Base-by-base conservation (phyloP, 169 alveolate genomes). In the Babesia bigemina region DNA sequence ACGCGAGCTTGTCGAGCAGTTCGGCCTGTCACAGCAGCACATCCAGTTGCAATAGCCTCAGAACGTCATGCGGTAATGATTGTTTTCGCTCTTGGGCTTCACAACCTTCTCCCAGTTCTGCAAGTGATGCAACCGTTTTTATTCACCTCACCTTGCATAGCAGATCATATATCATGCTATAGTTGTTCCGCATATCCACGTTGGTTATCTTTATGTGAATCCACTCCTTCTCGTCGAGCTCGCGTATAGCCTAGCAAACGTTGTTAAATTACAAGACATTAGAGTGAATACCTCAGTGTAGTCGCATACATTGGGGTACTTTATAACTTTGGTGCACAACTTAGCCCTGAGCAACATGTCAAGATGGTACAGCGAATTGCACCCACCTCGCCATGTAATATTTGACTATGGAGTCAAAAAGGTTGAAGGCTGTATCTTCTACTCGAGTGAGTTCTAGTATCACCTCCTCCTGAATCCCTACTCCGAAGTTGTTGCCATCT, bases 401-500 rank as follows among this genome's bases (percentile, higher is more conserved):
- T 69, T 93, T 92, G 50, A 92, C 92, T 47, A 93, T 90, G 26
- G 95, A 87, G 70, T 93, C 96, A 57, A 86, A 91, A 48, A 92
- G 73, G 62, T 91, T 91, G 74, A 92, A 93, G 28, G 96, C 95
- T 19, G 93, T 90, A 67, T 93, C 96, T 49, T 93, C 96, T 24
- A 93, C 96, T 47, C 96, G 83, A 19, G 95, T 91, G 12, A 93
- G 87, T 84, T 93, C 96, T 61, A 92, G 96, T n/a, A 93, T 93
- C 12, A 94, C 95, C 62, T 93, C 96, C 58, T 93, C 96, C 85
- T 93, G 96, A 36, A 93, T 88, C 17, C 96, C 96, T 19, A 93
- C 96, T 7, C 96, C 96, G 72, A 93, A 93, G 87, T 93, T 93
- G 86, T 93, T 93, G 29, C 96, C 96, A 67, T 93, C 96, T 85